phyloP scores from a whole-genome alignment of 176 grass and related monocot species.

The Hordeum marinum region DNA sequence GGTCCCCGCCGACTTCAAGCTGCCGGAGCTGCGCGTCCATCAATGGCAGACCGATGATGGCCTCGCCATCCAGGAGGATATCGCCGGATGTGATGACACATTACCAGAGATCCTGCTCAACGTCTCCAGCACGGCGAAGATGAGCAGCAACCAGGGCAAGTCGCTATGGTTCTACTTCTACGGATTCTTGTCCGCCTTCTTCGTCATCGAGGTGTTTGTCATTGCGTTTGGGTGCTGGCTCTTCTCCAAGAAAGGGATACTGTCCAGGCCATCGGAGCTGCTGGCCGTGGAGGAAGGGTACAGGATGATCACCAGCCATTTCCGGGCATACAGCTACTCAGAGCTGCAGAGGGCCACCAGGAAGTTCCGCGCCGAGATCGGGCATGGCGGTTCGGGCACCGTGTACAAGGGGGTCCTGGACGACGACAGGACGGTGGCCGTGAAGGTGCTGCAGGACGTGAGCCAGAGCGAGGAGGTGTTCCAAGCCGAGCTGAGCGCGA shows the following conservation, averaged over 20 bases:
- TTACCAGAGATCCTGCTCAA: neutral
- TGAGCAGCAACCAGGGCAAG: neutral
- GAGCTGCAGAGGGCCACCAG: constrained; percentile 49
- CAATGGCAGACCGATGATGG: constrained; percentile 26
- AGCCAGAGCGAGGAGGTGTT: constrained; percentile 25
- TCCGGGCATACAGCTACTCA: constrained; percentile 35
- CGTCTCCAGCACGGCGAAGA: neutral
- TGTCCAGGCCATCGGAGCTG: constrained; percentile 18
- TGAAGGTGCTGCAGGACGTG: constrained; percentile 37
- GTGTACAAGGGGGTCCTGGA: constrained; percentile 18
- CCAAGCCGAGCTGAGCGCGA: constrained; percentile 19
- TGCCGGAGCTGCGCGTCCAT: neutral
- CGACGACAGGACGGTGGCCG: constrained; percentile 20
- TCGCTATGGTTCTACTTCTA: constrained; percentile 34
- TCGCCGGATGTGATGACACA: neutral
- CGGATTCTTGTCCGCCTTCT: constrained; percentile 38
- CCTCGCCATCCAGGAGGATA: neutral
- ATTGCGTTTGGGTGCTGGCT: constrained; percentile 47
- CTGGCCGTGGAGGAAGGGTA: constrained; percentile 28
- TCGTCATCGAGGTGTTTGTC: constrained; percentile 32
- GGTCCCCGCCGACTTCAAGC: constrained; percentile 22
- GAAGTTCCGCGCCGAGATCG: constrained; percentile 38
- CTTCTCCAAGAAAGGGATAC: constrained; percentile 26
- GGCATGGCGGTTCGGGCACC: constrained; percentile 37
- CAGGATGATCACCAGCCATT: constrained; percentile 42